Base-by-base conservation (phyloP, 805 yeast species). In the Hagleromyces aurorensis region DNA sequence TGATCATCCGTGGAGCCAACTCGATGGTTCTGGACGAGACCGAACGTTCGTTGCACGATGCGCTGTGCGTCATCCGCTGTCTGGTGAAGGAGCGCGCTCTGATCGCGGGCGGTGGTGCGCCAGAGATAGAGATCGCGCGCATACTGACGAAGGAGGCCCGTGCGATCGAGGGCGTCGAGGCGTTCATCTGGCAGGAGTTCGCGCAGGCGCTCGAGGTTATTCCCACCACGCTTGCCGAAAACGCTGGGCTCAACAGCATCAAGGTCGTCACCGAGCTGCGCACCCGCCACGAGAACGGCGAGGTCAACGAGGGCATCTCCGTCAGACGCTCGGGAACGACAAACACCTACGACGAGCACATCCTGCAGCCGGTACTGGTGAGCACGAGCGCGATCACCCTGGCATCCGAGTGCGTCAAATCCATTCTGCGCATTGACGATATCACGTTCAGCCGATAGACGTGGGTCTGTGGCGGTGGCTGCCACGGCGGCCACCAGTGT, bases 101-200 rank as follows among this genome's bases (percentile, higher is more conserved):
- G 52, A 86, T 91, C 62, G 96, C 97, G 9, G 99, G 99, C 48
- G 99, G 98, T 41, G 98, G 97, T 48, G 97, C 98, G 5, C 94
- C 97, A 25, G 96, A 86, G 61, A 75, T 86, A 42, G 96, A 87
- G 64, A 78, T 84, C 6, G 75, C 95, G 7, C 73, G 89, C 40
- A 71, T 72, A 9, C 62, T 86, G 43, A 64, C 71, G 44, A 75
- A 73, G 44, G 94, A 85, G 56, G 69, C 93, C 17, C 69, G 75
- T 41, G 63, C 72, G 30, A 65, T 80, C 43, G 71, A 82, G 12
- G 96, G 96, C 29, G 82, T 84, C 7, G 94, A 86, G 57, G 87
- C 89, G 33, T 74, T 84, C 41, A 87, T 93, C 46, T 87, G 83
- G 75, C 78, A 76, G 52, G 96, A 87, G 61, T 86, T 81, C 62